Percentiles rank a stretch among this genome's conserved stretches.
Evolutionary conservation across 2,329 filamentous ascomycete genomes (phyloP).

Genomic region (Pseudocercospora musae): DNA sequence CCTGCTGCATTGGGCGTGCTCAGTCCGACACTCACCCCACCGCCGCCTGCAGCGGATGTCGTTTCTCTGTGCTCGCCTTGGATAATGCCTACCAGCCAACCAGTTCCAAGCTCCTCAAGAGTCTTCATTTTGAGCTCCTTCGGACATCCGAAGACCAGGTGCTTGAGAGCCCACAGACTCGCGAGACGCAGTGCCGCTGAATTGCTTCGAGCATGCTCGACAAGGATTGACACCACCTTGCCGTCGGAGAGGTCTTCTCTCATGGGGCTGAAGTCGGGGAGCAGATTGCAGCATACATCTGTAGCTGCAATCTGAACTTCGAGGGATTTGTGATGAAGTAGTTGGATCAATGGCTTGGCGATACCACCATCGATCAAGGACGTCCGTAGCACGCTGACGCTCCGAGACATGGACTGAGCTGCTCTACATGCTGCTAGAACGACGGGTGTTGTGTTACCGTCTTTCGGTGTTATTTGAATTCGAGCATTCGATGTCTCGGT

Average conservation of each 20-base stretch:
- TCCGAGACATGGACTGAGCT: constrained; percentile 76
- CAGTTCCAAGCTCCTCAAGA: constrained; percentile 71
- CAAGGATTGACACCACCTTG: constrained; percentile 73
- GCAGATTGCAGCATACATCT: constrained; percentile 77
- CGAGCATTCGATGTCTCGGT: constrained; percentile 25
- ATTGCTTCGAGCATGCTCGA: constrained; percentile 76
- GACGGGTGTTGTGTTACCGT: constrained; percentile 75
- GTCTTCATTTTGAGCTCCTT: constrained; percentile 73
- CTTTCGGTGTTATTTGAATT: constrained; percentile 46
- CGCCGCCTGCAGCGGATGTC: constrained; percentile 41
- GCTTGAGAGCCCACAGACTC: constrained; percentile 90
- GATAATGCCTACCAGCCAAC: constrained; percentile 78
- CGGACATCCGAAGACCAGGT: constrained; percentile 71
- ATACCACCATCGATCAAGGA: constrained; percentile 83
- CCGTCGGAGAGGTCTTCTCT: constrained; percentile 72
- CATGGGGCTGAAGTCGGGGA: constrained; percentile 88
- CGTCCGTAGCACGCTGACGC: constrained; percentile 78
- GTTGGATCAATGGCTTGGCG: constrained; percentile 69
- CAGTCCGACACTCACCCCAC: constrained; percentile 42
- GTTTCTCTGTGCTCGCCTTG: constrained; percentile 51
- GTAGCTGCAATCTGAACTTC: constrained; percentile 85
- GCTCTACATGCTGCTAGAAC: constrained; percentile 82
- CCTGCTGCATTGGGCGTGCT: constrained; percentile 57
- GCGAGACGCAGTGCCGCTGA: constrained; percentile 78
- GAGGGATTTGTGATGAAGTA: constrained; percentile 70